These are phyloP conservation scores for Pilaira anomala DNA, from an alignment of 192 early-diverging fungal genomes.

Conservation along the genomic window DNA sequence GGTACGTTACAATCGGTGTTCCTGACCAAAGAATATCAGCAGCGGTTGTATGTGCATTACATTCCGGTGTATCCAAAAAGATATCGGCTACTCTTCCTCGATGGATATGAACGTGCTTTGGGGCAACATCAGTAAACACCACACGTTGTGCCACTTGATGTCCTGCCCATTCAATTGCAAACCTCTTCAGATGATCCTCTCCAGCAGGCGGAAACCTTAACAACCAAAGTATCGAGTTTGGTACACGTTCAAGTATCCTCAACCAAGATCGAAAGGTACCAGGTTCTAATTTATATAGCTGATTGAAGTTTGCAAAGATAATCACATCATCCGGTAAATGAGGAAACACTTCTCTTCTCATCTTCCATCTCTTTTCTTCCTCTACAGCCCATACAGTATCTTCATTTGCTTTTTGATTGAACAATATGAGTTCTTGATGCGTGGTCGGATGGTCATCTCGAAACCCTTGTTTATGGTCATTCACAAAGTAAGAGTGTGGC, in stretches of 20 bases:
- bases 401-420: background rate
- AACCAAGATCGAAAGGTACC: conserved; percentile 83
- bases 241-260: conserved; percentile 74
- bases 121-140: conserved; percentile 81
- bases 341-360: conserved; percentile 87
- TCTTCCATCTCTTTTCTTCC: conserved; percentile 74
- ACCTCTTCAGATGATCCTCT: conserved; percentile 67
- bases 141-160: conserved; percentile 73
- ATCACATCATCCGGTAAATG: conserved; percentile 74
- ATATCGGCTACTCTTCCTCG: conserved; percentile 89
- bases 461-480: conserved; percentile 92
- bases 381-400: conserved; percentile 71
- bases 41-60: conserved; percentile 95
- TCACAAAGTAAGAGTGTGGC: conserved; percentile 92
- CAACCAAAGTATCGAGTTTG: conserved; percentile 86
- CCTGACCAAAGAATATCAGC: conserved; percentile 94
- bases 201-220: conserved; percentile 89
- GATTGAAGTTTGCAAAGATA: conserved; percentile 96
- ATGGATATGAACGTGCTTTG: conserved; percentile 87
- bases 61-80: conserved; percentile 93
- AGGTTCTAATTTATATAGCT: conserved; percentile 94
- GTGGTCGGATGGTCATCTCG: conserved; percentile 48
- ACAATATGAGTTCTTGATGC: background rate
- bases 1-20: conserved; percentile 88
- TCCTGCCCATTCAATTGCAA: conserved; percentile 74